Evolutionary conservation across 2,329 filamentous ascomycete species (phyloP).

Genomic region (Alternaria triticimaculans): DNA sequence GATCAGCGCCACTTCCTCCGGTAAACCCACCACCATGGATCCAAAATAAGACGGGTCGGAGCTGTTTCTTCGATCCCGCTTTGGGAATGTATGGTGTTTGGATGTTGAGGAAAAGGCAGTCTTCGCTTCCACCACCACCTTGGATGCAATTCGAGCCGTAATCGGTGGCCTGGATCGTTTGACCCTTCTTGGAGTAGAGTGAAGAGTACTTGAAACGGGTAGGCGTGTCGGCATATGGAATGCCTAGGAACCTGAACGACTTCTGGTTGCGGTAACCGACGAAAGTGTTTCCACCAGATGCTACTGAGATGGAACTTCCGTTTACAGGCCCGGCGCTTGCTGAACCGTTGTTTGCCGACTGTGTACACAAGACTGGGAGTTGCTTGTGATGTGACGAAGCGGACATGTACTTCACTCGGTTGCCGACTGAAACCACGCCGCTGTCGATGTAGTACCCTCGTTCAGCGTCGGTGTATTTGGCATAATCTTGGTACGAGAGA

Average conservation of each 20-base stretch:
- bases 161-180: constrained; percentile 55
- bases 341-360: constrained; percentile 52
- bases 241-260: constrained; percentile 55
- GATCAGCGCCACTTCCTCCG: constrained; percentile 51
- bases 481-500: constrained; percentile 56
- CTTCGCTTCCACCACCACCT: constrained; percentile 50
- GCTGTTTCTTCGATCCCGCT: constrained; percentile 45
- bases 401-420: constrained; percentile 45
- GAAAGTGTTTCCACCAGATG: constrained; percentile 55
- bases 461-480: constrained; percentile 44
- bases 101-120: constrained; percentile 60
- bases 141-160: constrained; percentile 57
- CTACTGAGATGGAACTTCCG: constrained; percentile 47
- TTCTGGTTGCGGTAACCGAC: constrained; percentile 62
- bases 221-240: constrained; percentile 55
- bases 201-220: constrained; percentile 57
- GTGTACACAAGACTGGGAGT: constrained; percentile 60
- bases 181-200: constrained; percentile 53
- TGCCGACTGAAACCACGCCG: constrained; percentile 49
- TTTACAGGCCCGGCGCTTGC: constrained; percentile 29
- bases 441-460: constrained; percentile 54
- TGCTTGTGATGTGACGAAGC: constrained; percentile 31
- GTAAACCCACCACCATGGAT: constrained; percentile 66
- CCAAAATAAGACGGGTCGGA: constrained; percentile 59
- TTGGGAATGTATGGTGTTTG: constrained; percentile 52